Base-by-base conservation (phyloP, 768 basidiomycete species). In the Agrocybe pediades region DNA sequence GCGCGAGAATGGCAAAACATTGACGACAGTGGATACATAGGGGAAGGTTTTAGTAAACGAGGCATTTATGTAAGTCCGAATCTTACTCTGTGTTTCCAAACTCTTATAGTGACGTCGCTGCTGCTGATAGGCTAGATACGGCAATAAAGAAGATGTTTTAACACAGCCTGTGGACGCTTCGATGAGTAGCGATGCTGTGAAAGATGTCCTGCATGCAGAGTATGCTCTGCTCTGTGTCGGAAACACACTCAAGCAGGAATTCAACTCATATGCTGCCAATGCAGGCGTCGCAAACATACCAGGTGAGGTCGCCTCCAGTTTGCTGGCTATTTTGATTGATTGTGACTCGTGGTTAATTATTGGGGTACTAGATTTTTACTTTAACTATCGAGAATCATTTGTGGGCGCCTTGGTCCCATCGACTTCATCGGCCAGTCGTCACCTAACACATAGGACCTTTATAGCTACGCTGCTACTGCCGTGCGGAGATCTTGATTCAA, bases 391-490 rank as follows among this genome's bases (percentile, higher is more conserved):
- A 20, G 52, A 44, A 3, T 55, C 65, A 13, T 53, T 69, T 44
- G 40, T 66, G 24, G 65, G 68, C 17, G 33, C 54, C 17, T 27
- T 67, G 16, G 13, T 49, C 15, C 50, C 58, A 41, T 26, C 15
- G 0, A 26, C 52, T 4, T 47, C 24, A 2, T 55, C 59, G 1
- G 29, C 52, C 9, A 42, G 51, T 42, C 49, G 29, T 16, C 44
- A 13, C 23, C 29, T 68, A 13, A 57, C 60, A 42, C 53, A 57
- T 44, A n/a, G 6, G 6, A 29, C 54, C 23, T 70, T 70, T 39
- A 41, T 70, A 11, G 67, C 67, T 9, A 66, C 64, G 6, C 67
- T 49, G 2, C 48, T 70, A 1, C 58, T 70, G 15, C 66, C 65
- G 19, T 66, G 66, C 52, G 59, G 64, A 2, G 2, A 17, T 6